Conservation (phyloP, 2,329 filamentous ascomycete species). For the Celoporthe dispersa region DNA sequence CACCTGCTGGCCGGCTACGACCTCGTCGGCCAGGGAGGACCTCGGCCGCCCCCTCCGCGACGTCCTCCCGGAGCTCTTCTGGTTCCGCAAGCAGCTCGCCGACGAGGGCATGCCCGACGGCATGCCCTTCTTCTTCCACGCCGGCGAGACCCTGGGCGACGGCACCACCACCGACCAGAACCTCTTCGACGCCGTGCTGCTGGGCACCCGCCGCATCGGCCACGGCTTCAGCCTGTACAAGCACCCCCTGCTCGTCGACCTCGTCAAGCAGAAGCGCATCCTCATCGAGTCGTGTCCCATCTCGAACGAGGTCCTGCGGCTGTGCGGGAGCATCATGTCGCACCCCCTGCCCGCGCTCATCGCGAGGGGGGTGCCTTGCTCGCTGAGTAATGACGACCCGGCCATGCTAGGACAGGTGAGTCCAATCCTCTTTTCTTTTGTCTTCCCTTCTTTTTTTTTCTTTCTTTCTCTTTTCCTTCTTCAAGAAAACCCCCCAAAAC, state of each 20-base stretch:
- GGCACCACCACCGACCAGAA: slow-evolving; percentile 78
- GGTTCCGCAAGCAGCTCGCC: slow-evolving; percentile 86
- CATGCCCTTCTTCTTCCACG: slow-evolving; percentile 95
- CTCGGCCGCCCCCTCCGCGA: slow-evolving; percentile 75
- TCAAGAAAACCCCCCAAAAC: not conserved
- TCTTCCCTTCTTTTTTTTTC: not conserved
- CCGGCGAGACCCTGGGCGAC: slow-evolving; percentile 80
- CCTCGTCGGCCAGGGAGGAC: slow-evolving; percentile 87
- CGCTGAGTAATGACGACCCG: slow-evolving; percentile 89
- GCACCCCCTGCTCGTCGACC: slow-evolving; percentile 85
- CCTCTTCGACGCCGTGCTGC: slow-evolving; percentile 84
- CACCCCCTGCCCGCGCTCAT: slow-evolving; percentile 85
- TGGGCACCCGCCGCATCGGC: slow-evolving; percentile 87
- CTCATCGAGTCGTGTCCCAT: slow-evolving; percentile 90
- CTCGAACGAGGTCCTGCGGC: slow-evolving; percentile 83
- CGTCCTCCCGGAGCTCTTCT: slow-evolving; percentile 83
- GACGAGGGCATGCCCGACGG: slow-evolving; percentile 68
- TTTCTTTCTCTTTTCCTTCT: too few species aligned
- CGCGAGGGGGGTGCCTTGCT: slow-evolving; percentile 80
- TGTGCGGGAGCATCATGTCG: slow-evolving; percentile 75
- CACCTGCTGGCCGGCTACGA: slow-evolving; percentile 86
- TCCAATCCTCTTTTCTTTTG: not conserved
- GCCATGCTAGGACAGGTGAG: slow-evolving; percentile 75
- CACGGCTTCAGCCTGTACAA: slow-evolving; percentile 89
- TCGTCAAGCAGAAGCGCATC: slow-evolving; percentile 87